Evolutionary conservation across 805 yeast genomes (phyloP).

Genomic region (Wickerhamomyces ciferrii): DNA sequence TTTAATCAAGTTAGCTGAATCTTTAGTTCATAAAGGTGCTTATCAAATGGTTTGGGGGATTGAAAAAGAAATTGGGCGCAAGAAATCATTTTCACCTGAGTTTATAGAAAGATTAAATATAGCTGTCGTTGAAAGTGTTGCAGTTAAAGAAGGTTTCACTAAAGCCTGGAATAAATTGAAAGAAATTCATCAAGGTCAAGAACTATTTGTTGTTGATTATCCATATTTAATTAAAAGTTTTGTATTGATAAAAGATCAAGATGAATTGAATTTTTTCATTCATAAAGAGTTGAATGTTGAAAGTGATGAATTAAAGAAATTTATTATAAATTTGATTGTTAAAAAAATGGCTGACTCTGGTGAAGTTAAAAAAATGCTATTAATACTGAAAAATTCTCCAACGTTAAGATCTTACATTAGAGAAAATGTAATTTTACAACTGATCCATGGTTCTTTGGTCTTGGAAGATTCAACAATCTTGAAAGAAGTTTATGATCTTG

Average conservation of each 20-base stretch:
- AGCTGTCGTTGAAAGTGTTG: slow-evolving; percentile 6
- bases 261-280: background rate
- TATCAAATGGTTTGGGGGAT: slow-evolving; percentile 6
- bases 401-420: slow-evolving; percentile 1
- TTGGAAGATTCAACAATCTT: background rate
- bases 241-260: background rate
- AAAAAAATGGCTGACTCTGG: slow-evolving; percentile 7
- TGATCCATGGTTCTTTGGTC: slow-evolving; percentile 1
- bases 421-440: slow-evolving; percentile 8
- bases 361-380: slow-evolving; percentile 2
- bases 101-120: slow-evolving; percentile 4
- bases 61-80: slow-evolving; percentile 2
- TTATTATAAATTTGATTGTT: slow-evolving; percentile 9
- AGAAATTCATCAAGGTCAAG: background rate
- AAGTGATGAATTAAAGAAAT: slow-evolving; percentile 6
- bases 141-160: slow-evolving; percentile 5
- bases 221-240: slow-evolving; percentile 9
- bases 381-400: slow-evolving; percentile 1
- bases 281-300: background rate
- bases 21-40: slow-evolving; percentile 2
- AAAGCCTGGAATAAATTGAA: slow-evolving; percentile 6
- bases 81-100: slow-evolving; percentile 2
- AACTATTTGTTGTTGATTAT: slow-evolving; percentile 9
- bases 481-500: background rate
- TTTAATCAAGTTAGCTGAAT: slow-evolving; percentile 8